Evolutionary conservation across 2,329 filamentous ascomycete species (phyloP), one percentile per base, ranked within the genome.

Genomic region (Penicillium sp.): DNA sequence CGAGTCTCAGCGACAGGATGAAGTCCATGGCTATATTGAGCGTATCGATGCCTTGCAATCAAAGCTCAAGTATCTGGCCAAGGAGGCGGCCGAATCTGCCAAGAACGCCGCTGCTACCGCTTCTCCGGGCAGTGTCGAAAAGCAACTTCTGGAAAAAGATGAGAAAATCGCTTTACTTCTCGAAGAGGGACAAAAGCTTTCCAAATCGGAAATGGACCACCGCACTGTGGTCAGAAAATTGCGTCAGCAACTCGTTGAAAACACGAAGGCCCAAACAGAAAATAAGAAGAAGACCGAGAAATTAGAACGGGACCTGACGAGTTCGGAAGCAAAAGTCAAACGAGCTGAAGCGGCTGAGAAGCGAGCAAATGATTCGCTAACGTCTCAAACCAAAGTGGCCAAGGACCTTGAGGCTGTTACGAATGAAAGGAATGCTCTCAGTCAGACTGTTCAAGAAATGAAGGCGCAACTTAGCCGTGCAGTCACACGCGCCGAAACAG

Each of bases 21-120:
- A 97, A 70, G 82, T 92, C 36, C 87, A 94, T 65, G 83, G 83
- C 45, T 91, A 96, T 59, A 83, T 93, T 6, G 94, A 99, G 74
- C 87, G 89, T 31, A 94, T 97, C 51, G 94, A 99, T 77, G 89
- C 92, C 3, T 77, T 99, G 1, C 91, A 97, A 71, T 86, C 91
- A 6, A 97, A 99, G 69, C 77, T 99, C 24, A 88, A 92, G 62
- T 97, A 95, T 67, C 78, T 99, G 11, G 87, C 92, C 2, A 88
- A 88, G 57, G 89, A 92, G 67, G 87, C 90, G 11, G 85, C 89
- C 0, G 88, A 92, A 28, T 81, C 87, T 0, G 91, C 94, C 1
- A 88, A 87, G 67, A 84, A 86, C 61, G 82, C 86, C 6, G 86
- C 85, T 2, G 76, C 81, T n/a, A 77, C 81, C 21, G 85, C 88